Evolutionary conservation across 176 grass and related monocot genomes (phyloP).

Genomic region (Metroxylon sagu): DNA sequence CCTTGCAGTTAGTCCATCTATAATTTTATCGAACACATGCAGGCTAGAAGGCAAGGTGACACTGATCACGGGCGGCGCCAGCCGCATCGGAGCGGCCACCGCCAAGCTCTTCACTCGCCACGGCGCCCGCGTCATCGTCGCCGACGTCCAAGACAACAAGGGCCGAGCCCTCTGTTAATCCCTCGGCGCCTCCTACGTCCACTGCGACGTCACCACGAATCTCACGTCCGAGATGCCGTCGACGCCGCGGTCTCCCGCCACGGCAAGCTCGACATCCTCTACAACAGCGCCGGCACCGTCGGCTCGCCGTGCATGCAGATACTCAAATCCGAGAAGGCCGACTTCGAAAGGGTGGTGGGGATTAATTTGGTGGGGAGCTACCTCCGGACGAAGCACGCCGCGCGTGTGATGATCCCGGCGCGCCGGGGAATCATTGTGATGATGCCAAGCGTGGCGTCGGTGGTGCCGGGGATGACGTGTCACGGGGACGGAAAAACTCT

Average conservation of each 20-base stretch:
- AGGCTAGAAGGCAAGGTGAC: conserved; percentile 11
- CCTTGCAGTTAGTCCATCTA: no score
- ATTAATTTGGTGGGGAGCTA: not conserved
- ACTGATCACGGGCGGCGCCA: conserved; percentile 4
- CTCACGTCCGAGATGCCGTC: not conserved
- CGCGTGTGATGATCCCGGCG: not conserved
- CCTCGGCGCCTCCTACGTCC: no score
- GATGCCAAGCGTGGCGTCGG: conserved; percentile 1
- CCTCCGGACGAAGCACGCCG: conserved; percentile 8
- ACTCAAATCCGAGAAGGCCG: no score
- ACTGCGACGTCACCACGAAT: not conserved
- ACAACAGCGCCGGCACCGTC: conserved; percentile 2
- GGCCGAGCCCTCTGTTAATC: no score
- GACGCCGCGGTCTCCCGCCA: conserved; percentile 2
- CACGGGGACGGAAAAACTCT: no score
- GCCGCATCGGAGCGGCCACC: not conserved
- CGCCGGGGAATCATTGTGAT: conserved; percentile 1
- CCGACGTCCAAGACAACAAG: no score
- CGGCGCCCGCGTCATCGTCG: not conserved
- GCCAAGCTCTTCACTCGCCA: not conserved
- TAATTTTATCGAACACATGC: not conserved
- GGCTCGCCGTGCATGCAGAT: no score
- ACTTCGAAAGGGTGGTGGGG: not conserved
- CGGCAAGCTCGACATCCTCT: conserved; percentile 11
- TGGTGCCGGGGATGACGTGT: not conserved